Evolutionary conservation across 306 rosid genomes (phyloP), one percentile per base, ranked within the genome.

Genomic region (Quercus gilva): DNA sequence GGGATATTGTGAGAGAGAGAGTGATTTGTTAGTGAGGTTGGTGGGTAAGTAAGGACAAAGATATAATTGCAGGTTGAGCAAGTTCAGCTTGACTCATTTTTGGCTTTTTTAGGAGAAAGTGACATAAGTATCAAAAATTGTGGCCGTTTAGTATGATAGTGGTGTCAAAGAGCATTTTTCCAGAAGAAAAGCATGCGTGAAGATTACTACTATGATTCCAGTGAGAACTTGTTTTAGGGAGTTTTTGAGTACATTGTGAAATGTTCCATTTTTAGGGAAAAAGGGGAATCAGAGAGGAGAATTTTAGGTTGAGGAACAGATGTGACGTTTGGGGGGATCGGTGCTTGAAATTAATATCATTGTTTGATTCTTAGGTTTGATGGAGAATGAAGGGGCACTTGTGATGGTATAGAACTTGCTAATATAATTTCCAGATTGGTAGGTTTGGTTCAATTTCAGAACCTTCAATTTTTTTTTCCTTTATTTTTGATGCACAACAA

Each of bases 81-180:
- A 61, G 75, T 29, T 70, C 29, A 83, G 70, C 82, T 87, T 83
- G 87, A 86, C 76, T 76, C 49, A 68, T 5, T 57, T 49, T 65
- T 51, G 76, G 69, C 15, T 82, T 80, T 76, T 76, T 68, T 64
- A 25, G 57, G 59, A 17, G 18, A 21, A 13, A 21, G 55, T 35
- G 10, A 6, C 7, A 12, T 1, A 26, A 43, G 60, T 43, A 17
- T 29, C 23, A 19, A 33, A 33, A 33, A 2, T 37, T 37, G 45
- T 37, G 10, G 45, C 2, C 3, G 74, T 41, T 17, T 35, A 7
- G 55, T 21, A n/a, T 6, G 17, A 41, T 3, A 19, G 28, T 33
- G 29, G 2, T 45, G 14, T 14, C 2, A 3, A 25, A 13, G 3
- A 26, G 77, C 68, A 72, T 78, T 7, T 11, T 81, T 81, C 76